phyloP scores from a whole-genome alignment of 805 yeast species.

The Metschnikowia borealis region DNA sequence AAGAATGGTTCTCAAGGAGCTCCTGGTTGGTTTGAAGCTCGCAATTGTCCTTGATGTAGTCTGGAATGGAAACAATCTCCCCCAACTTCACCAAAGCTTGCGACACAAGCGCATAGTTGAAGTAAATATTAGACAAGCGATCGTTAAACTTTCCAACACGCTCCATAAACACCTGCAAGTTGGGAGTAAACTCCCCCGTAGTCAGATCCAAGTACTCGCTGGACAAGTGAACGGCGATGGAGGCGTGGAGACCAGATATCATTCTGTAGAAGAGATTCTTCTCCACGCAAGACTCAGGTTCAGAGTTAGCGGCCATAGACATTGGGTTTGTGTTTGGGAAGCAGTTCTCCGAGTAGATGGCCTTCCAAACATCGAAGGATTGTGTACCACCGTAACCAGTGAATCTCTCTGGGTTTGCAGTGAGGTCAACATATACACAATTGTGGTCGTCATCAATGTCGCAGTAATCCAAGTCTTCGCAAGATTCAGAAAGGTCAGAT shows the following conservation, averaged over 20 bases:
- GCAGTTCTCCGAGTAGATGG: slow-evolving; percentile 89
- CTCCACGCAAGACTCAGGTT: slow-evolving; percentile 62
- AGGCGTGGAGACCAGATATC: slow-evolving; percentile 91
- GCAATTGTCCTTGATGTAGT: slow-evolving; percentile 23
- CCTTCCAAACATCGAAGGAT: slow-evolving; percentile 87
- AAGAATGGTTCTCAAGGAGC: slow-evolving; percentile 31
- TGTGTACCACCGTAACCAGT: slow-evolving; percentile 96
- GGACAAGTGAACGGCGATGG: slow-evolving; percentile 88
- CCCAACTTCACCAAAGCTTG: slow-evolving; percentile 68
- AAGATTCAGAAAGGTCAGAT: slow-evolving; percentile 17
- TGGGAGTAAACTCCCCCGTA: slow-evolving; percentile 81
- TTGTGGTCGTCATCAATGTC: slow-evolving; percentile 62
- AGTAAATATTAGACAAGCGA: slow-evolving; percentile 81
- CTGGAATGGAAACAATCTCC: slow-evolving; percentile 27
- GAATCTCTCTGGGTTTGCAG: slow-evolving; percentile 90
- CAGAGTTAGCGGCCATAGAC: slow-evolving; percentile 30
- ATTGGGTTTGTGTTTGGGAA: slow-evolving; percentile 51
- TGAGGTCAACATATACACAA: slow-evolving; percentile 79
- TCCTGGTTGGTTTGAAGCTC: slow-evolving; percentile 22
- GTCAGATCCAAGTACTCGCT: slow-evolving; percentile 63
- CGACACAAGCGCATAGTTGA: slow-evolving; percentile 84
- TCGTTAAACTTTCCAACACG: slow-evolving; percentile 90
- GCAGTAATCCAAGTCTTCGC: slow-evolving; percentile 61
- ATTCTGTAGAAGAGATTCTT: slow-evolving; percentile 84
- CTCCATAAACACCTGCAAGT: slow-evolving; percentile 74